Evolutionary conservation across 225 moss, liverwort and hornwort species (phyloP).

Genomic region (Pleurozium schreberi): DNA sequence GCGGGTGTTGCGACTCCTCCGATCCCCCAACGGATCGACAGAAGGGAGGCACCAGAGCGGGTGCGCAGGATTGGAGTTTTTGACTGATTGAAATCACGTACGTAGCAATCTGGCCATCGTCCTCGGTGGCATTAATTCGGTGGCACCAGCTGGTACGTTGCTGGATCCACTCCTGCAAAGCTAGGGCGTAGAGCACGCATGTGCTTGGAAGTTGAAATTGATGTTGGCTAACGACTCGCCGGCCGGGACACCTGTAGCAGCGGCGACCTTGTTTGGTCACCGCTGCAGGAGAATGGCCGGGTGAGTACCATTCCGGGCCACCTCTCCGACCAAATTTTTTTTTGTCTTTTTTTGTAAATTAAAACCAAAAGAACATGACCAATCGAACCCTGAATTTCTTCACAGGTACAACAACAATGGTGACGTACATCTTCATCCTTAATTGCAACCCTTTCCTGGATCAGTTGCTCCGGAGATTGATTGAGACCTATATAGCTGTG

Average conservation of each 20-base stretch:
- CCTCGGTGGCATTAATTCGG: neutral
- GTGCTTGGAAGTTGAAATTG: slow-evolving; percentile 49
- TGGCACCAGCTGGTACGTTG: slow-evolving; percentile 1
- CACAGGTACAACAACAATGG: no score
- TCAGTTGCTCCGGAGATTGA: neutral
- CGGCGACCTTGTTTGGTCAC: no score
- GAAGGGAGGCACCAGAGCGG: slow-evolving; percentile 38
- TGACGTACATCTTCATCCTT: neutral
- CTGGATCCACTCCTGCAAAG: slow-evolving; percentile 23
- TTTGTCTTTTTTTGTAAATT: no score
- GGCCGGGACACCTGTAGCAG: no score
- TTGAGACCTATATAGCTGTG: neutral
- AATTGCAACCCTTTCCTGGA: no score
- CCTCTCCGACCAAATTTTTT: no score
- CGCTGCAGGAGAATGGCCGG: no score
- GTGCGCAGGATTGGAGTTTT: slow-evolving; percentile 23
- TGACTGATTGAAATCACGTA: slow-evolving; percentile 22
- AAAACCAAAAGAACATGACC: no score
- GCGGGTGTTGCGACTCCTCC: neutral
- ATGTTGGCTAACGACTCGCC: slow-evolving; percentile 2
- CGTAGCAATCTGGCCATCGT: slow-evolving; percentile 2
- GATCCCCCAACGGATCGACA: slow-evolving; percentile 53
- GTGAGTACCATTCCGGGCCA: no score
- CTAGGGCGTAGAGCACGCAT: slow-evolving; percentile 51
- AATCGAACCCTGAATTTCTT: no score